Evolutionary conservation across 805 yeast genomes (phyloP).

Genomic region (Hanseniaspora lachancei): DNA sequence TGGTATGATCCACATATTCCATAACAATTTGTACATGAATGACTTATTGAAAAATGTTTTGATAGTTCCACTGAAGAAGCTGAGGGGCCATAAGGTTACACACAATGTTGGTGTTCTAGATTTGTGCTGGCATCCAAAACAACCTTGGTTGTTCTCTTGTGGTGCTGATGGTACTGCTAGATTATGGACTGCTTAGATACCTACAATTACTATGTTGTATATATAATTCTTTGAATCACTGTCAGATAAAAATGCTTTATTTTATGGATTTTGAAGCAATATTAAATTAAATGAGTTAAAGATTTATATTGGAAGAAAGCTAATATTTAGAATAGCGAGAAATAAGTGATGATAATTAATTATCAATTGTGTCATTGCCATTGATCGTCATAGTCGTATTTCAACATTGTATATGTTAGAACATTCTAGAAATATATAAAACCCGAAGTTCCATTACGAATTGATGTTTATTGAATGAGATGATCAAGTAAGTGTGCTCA

Average conservation of each 20-base stretch:
- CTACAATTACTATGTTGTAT: neutral
- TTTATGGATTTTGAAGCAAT: neutral
- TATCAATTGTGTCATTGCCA: too few species aligned
- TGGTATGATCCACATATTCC: conserved; percentile 86
- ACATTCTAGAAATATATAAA: too few species aligned
- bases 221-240: neutral
- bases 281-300: neutral
- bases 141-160: conserved; percentile 94
- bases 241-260: neutral
- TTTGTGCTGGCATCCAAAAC: conserved; percentile 91
- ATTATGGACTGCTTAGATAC: conserved; percentile 72
- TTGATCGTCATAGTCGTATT: too few species aligned
- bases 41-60: conserved; percentile 90
- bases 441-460: too few species aligned
- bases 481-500: neutral
- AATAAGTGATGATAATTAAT: too few species aligned
- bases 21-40: conserved; percentile 81
- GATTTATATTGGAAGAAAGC: neutral
- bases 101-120: conserved; percentile 77
- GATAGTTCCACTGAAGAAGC: conserved; percentile 87
- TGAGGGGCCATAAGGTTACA: conserved; percentile 75
- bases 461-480: too few species aligned
- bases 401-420: too few species aligned
- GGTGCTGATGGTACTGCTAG: conserved; percentile 96
- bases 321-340: too few species aligned